Base-by-base conservation (phyloP, 2,329 filamentous ascomycete species). In the Fusarium buharicum region DNA sequence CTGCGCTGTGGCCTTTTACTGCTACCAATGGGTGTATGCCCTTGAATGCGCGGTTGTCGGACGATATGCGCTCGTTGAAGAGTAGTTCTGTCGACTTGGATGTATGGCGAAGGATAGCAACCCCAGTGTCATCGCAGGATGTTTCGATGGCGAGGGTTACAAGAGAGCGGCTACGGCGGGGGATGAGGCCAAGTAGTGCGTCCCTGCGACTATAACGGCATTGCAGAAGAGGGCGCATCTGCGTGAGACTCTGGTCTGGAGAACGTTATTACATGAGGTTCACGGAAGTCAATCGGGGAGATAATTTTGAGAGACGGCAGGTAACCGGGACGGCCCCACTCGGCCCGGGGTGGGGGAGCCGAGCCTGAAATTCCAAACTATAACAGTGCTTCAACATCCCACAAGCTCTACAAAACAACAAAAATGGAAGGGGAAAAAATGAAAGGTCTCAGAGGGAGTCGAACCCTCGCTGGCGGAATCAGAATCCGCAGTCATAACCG, bases 91-190 rank as follows among this genome's bases (percentile, higher is more conserved):
- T 86, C 68, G 70, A 58, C 51, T 50, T 52, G 40, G 67, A 30
- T n/a, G 67, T 64, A 46, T 87, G 89, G 50, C 91, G 86, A 34
- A 97, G 82, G 43, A 98, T 77, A 27, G 94, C 90, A 17, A 97
- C 93, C 55, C 90, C 93, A 1, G 93, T 97, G 79, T 98, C 94
- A 77, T 98, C 94, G 82, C 94, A 95, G 3, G 90, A 93, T 10
- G 90, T 90, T 75, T 95, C 91, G 72, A 95, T 93, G 48, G 90
- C 90, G 44, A 94, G 83, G 6, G 84, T 87, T 16, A 84, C 72
- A 54, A 86, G 79, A 36, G 58, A 62, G 22, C 76, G 77, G 16
- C 57, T 64, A 27, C 24, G 40, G 36, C 20, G 27, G 18, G 24
- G 13, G 17, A 6, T 8, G 12, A 14, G 17, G 24, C 36, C 18